A percentile compares a stretch with the other conserved stretches of the same genome.
phyloP scores from a whole-genome alignment of 2,329 filamentous ascomycete genomes.

The Dothidotthia symphoricarpi region DNA sequence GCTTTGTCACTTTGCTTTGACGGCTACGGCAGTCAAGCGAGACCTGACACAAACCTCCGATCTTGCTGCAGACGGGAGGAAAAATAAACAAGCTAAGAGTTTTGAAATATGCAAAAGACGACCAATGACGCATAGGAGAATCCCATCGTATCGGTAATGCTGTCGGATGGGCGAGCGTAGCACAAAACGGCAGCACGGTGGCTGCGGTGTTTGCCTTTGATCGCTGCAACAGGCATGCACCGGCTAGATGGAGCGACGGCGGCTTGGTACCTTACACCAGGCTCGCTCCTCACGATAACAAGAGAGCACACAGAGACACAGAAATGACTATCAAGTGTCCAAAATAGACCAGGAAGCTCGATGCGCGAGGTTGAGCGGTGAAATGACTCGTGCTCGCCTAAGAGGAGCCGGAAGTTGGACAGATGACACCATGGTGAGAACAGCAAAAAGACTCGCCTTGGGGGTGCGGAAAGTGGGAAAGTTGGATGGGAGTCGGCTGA shows the following conservation, averaged over 20 bases:
- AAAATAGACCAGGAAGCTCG: constrained; percentile 26
- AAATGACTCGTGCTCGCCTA: constrained; percentile 38
- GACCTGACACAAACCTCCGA: constrained; percentile 17
- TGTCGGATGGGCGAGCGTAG: constrained; percentile 21
- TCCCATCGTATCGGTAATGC: constrained; percentile 21
- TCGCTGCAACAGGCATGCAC: constrained; percentile 19
- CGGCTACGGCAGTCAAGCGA: constrained; percentile 17
- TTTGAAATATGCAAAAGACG: constrained; percentile 5
- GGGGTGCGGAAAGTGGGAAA: constrained; percentile 12
- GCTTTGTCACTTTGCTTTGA: constrained; percentile 13
- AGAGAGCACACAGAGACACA: constrained; percentile 25
- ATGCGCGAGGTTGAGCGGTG: constrained; percentile 31
- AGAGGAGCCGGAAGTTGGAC: constrained; percentile 30
- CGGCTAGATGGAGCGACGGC: constrained; percentile 24
- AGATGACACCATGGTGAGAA: constrained; percentile 34
- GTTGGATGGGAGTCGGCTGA: constrained; percentile 29
- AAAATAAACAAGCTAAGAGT: constrained; percentile 8
- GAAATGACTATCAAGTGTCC: constrained; percentile 10
- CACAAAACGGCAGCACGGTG: constrained; percentile 26
- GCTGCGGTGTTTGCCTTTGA: constrained; percentile 34
- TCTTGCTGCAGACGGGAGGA: constrained; percentile 10
- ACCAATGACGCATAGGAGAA: constrained; percentile 18
- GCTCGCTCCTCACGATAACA: constrained; percentile 31
- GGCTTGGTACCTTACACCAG: constrained; percentile 28
- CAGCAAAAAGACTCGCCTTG: constrained; percentile 24